A percentile compares a stretch with the other conserved stretches of the same genome.
phyloP scores from a whole-genome alignment of 305 asterid species.

The Salvia sclarea region DNA sequence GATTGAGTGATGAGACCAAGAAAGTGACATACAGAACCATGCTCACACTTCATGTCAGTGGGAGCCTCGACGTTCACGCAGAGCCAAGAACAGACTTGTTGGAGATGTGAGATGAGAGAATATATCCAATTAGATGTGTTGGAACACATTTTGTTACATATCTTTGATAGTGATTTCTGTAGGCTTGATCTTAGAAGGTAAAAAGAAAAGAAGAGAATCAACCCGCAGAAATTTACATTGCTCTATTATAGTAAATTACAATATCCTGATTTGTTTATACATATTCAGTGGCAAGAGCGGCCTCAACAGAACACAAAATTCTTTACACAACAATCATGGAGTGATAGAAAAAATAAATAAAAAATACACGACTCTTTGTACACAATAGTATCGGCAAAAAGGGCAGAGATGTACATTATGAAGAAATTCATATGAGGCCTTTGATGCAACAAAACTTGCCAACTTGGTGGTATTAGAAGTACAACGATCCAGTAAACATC shows the following conservation, averaged over 20 bases:
- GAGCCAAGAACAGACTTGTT: constrained; percentile 34
- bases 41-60: constrained; percentile 68
- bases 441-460: constrained; percentile 34
- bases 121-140: not conserved
- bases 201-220: not conserved
- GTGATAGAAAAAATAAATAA: constrained; percentile 2
- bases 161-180: not conserved
- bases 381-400: constrained; percentile 24
- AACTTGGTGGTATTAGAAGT: constrained; percentile 22
- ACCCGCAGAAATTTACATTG: constrained; percentile 29
- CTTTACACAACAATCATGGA: constrained; percentile 28
- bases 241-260: constrained; percentile 33
- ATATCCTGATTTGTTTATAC: constrained; percentile 29
- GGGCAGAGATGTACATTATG: constrained; percentile 34
- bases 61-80: constrained; percentile 52
- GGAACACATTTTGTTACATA: not conserved
- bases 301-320: constrained; percentile 19
- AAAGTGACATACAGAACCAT: constrained; percentile 64
- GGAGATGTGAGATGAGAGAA: constrained; percentile 1
- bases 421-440: constrained; percentile 23
- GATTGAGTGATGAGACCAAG: constrained; percentile 41
- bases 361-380: constrained; percentile 28
- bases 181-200: not conserved
- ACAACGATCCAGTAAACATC: constrained; percentile 21
- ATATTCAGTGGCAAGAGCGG: constrained; percentile 26